These are phyloP conservation scores for Diaporthe citri DNA, from an alignment of 2,329 filamentous ascomycete genomes.

Conservation along the genomic window DNA sequence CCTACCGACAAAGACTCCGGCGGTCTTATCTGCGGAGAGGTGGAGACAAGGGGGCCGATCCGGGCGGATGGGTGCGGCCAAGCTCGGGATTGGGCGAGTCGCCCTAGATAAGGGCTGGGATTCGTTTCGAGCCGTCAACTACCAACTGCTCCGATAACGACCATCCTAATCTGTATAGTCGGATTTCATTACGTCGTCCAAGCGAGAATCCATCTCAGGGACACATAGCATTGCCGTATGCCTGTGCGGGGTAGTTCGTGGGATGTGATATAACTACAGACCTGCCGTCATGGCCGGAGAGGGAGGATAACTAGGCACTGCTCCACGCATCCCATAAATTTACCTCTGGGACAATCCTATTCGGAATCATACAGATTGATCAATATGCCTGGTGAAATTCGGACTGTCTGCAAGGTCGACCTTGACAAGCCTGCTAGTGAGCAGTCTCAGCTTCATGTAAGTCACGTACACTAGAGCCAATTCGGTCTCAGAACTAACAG, in stretches of 20 bases:
- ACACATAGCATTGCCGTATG: slow-evolving; percentile 19
- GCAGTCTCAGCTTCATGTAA: slow-evolving; percentile 78
- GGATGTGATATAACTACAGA: slow-evolving; percentile 20
- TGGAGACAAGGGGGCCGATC: slow-evolving; percentile 33
- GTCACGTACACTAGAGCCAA: slow-evolving; percentile 46
- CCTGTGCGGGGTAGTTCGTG: slow-evolving; percentile 39
- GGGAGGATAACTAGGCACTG: neutral
- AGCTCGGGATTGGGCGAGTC: slow-evolving; percentile 34
- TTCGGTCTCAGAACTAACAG: neutral
- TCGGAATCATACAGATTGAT: neutral
- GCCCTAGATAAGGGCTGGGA: slow-evolving; percentile 34
- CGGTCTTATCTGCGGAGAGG: slow-evolving; percentile 38
- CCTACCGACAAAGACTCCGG: neutral
- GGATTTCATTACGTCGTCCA: slow-evolving; percentile 38
- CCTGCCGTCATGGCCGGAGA: neutral
- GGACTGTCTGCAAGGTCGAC: slow-evolving; percentile 78
- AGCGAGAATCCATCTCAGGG: slow-evolving; percentile 1
- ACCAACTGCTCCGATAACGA: slow-evolving; percentile 33
- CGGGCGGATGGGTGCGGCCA: slow-evolving; percentile 33
- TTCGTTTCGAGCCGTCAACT: slow-evolving; percentile 5
- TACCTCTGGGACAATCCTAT: neutral
- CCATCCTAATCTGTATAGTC: slow-evolving; percentile 7
- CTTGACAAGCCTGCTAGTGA: slow-evolving; percentile 78
- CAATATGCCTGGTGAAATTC: slow-evolving; percentile 58
- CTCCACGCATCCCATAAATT: neutral